phyloP scores from a whole-genome alignment of 2,329 filamentous ascomycete species.

The Pestalotiopsis sp. region DNA sequence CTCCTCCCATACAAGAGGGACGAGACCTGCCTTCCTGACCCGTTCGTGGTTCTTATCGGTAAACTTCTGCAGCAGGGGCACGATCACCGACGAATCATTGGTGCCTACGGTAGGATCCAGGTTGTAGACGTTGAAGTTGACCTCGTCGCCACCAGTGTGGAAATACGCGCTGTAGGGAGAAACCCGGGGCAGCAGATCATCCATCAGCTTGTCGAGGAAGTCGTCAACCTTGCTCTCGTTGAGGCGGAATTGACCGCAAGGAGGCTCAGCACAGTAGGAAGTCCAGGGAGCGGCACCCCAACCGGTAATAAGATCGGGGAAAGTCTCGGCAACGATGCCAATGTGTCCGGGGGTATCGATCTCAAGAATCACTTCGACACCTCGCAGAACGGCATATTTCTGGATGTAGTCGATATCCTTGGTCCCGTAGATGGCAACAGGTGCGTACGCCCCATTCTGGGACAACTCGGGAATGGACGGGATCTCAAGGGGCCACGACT shows the following conservation, averaged over 20 bases:
- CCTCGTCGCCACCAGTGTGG: slow-evolving; percentile 87
- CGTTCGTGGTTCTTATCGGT: slow-evolving; percentile 71
- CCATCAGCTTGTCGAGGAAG: slow-evolving; percentile 74
- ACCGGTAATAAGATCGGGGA: slow-evolving; percentile 74
- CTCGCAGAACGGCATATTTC: slow-evolving; percentile 68
- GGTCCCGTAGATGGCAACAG: slow-evolving; percentile 68
- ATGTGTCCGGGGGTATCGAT: slow-evolving; percentile 85
- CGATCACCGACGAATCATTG: slow-evolving; percentile 65
- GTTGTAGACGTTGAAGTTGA: slow-evolving; percentile 75
- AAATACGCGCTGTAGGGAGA: slow-evolving; percentile 74
- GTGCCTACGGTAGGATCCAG: slow-evolving; percentile 75
- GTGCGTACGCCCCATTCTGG: slow-evolving; percentile 72
- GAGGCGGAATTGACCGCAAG: slow-evolving; percentile 74
- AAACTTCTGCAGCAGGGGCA: slow-evolving; percentile 78
- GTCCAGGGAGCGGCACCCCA: slow-evolving; percentile 60
- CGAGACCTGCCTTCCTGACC: slow-evolving; percentile 65
- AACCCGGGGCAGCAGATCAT: slow-evolving; percentile 76
- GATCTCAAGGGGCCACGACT: slow-evolving; percentile 85
- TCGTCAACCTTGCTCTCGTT: slow-evolving; percentile 71
- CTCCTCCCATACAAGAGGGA: slow-evolving; percentile 86
- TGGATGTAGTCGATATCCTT: slow-evolving; percentile 69
- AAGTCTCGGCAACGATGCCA: slow-evolving; percentile 64
- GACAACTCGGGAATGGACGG: slow-evolving; percentile 74
- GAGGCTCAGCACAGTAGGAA: slow-evolving; percentile 64
- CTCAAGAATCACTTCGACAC: slow-evolving; percentile 74